Evolutionary conservation across 331 rosid genomes (phyloP).

Genomic region (Phaseolus coccineus): DNA sequence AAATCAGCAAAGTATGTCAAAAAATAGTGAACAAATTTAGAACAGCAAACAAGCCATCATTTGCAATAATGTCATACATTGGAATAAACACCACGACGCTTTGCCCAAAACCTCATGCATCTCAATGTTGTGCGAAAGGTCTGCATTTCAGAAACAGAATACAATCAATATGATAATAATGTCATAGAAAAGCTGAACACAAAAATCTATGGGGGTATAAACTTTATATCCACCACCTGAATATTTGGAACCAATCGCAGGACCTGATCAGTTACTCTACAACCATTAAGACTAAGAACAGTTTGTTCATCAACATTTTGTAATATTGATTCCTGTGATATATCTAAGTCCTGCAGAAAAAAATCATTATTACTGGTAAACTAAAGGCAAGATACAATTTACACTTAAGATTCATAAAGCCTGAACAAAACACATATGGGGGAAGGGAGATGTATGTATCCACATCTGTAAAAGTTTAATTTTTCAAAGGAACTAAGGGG

Average conservation of each 20-base stretch:
- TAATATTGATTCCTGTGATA: constrained; percentile 91
- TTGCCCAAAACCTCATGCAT: constrained; percentile 98
- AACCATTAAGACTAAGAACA: constrained; percentile 96
- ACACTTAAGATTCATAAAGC: constrained; percentile 11
- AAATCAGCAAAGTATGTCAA: constrained; percentile 38
- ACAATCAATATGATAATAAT: constrained; percentile 43
- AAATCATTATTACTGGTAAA: constrained; percentile 37
- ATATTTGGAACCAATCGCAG: constrained; percentile 93
- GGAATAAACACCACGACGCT: constrained; percentile 96
- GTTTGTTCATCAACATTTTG: constrained; percentile 95
- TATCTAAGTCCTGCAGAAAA: constrained; percentile 79
- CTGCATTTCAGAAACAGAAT: constrained; percentile 58
- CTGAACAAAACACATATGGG: background rate
- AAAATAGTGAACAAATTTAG: constrained; percentile 24
- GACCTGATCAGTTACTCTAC: constrained; percentile 95
- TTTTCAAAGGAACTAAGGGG: constrained; percentile 7
- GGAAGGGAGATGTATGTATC: constrained; percentile 24
- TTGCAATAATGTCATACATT: constrained; percentile 64
- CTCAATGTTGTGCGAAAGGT: constrained; percentile 92
- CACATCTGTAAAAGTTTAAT: constrained; percentile 9
- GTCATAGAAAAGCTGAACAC: constrained; percentile 3
- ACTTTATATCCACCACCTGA: constrained; percentile 65
- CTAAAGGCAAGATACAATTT: constrained; percentile 16
- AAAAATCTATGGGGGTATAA: constrained; percentile 12
- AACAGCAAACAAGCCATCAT: constrained; percentile 30